These are phyloP conservation scores for Leccinum aurantiacum DNA, from an alignment of 768 basidiomycete species.

Conservation along the genomic window DNA sequence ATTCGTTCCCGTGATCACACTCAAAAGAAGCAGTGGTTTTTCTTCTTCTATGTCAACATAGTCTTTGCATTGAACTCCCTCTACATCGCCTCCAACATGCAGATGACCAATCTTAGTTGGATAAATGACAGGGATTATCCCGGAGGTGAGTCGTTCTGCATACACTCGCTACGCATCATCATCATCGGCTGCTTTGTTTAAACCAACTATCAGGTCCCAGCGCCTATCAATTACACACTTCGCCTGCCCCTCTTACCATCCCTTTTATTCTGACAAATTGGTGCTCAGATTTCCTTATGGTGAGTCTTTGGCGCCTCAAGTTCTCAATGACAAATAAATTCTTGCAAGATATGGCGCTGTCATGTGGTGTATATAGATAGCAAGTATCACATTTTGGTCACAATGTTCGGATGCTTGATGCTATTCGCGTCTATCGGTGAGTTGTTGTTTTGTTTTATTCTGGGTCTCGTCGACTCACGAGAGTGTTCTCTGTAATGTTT, in stretches of 20 bases:
- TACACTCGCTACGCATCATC: not conserved
- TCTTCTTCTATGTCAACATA: conserved; percentile 31
- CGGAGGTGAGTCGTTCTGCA: conserved; percentile 19
- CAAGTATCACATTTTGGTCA: conserved; percentile 16
- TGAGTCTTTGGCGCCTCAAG: conserved; percentile 6
- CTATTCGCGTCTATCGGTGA: conserved; percentile 27
- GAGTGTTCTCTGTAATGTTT: not conserved
- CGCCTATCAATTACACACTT: conserved; percentile 22
- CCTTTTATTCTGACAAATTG: conserved; percentile 33
- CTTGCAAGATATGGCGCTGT: too few relatives aligned
- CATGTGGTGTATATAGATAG: conserved; percentile 33
- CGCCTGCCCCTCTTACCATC: conserved; percentile 25
- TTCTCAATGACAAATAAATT: not conserved
- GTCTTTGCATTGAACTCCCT: conserved; percentile 32
- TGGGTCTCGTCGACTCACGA: not conserved
- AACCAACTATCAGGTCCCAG: conserved; percentile 22
- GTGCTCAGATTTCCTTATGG: conserved; percentile 33
- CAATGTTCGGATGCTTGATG: conserved; percentile 20
- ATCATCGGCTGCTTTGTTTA: too few relatives aligned
- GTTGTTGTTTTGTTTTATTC: not conserved
- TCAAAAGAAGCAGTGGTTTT: conserved; percentile 25
- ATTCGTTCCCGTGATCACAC: conserved; percentile 12
- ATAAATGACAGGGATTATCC: conserved; percentile 34
- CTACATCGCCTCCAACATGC: conserved; percentile 21
- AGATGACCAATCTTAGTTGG: conserved; percentile 30